Base-by-base conservation (phyloP, 2,329 filamentous ascomycete species). In the Pestalotiopsis sp. region DNA sequence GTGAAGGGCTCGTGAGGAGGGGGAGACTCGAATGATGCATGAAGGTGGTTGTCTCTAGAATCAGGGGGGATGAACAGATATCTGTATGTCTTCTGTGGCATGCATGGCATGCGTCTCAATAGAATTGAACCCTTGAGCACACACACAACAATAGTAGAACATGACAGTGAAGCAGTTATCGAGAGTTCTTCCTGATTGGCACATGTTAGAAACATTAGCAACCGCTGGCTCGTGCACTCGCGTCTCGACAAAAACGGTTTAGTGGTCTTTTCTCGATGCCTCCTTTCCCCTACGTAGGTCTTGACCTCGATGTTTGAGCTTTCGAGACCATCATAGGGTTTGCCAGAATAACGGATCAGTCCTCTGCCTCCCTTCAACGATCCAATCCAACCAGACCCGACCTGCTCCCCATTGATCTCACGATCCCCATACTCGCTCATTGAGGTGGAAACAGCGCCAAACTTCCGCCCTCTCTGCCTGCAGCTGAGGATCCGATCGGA, bases 231-330 rank as follows among this genome's bases (percentile, higher is more conserved):
- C 59, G 59, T 62, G 59, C 59, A 20, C 13, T 20, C 17, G 20
- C 59, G 17, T 9, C 14, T 62, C 31, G 27, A 62, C 59, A 14
- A 39, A 62, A 36, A 36, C 59, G 31, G 59, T 62, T 36, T 62
- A 62, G 59, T 20, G 59, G 59, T 7, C 38, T 62, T 62, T 27
- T 62, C 4, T 20, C 14, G 27, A 36, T 62, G 36, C 59, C 59
- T 62, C 59, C 59, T 62, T 62, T 62, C 59, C 59, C 31, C 20
- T n/a, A 52, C 45, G 45, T 52, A 52, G 45, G 45, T 62, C 59
- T 62, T 62, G 25, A 62, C 59, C 59, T 39, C 11, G 59, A 62
- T 36, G 59, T 62, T 62, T 62, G 59, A 39, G 59, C 59, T 62
- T 39, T 62, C 59, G 36, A 62, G 59, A 62, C 31, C 59, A 39